A percentile compares a stretch with the other conserved stretches of the same genome.
Evolutionary conservation across 306 rosid genomes (phyloP).

Genomic region (Canavalia ensiformis): DNA sequence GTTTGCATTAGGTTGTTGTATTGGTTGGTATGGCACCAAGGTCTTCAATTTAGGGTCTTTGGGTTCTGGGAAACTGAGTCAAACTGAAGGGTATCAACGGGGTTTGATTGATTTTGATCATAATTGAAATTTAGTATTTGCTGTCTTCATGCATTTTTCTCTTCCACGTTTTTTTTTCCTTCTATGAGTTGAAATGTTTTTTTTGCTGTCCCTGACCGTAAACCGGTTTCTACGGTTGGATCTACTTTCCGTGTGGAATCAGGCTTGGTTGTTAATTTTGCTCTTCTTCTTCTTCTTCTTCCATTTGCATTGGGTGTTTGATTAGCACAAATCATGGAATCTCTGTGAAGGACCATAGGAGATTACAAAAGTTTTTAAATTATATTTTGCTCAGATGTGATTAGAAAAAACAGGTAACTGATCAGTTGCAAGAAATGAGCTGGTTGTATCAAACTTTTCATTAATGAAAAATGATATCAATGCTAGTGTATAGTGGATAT

Average conservation of each 20-base stretch:
- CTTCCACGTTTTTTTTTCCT: slow-evolving; percentile 9
- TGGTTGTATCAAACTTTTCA: slow-evolving; percentile 12
- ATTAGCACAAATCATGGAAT: slow-evolving; percentile 12
- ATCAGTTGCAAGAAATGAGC: background rate
- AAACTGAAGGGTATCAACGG: slow-evolving; percentile 45
- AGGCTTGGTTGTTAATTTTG: slow-evolving; percentile 4
- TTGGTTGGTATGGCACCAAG: slow-evolving; percentile 38
- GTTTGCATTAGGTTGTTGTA: slow-evolving; percentile 52
- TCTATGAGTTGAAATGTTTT: slow-evolving; percentile 28
- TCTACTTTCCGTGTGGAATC: slow-evolving; percentile 40
- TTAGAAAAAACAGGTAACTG: slow-evolving; percentile 19
- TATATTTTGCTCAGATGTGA: background rate
- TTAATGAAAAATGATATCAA: background rate
- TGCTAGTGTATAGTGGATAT: slow-evolving; percentile 2
- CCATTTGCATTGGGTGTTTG: slow-evolving; percentile 11
- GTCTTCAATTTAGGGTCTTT: slow-evolving; percentile 50
- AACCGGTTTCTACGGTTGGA: slow-evolving; percentile 20
- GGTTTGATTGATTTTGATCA: slow-evolving; percentile 50
- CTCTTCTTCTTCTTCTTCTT: background rate
- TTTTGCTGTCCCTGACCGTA: slow-evolving; percentile 31
- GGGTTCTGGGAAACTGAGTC: slow-evolving; percentile 51
- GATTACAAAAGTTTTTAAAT: background rate
- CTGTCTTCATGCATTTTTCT: slow-evolving; percentile 36
- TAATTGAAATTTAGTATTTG: slow-evolving; percentile 23
- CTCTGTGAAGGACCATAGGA: slow-evolving; percentile 8